Base-by-base conservation (phyloP, 192 early-diverging fungal genomes). In the Coemansia sp. region DNA sequence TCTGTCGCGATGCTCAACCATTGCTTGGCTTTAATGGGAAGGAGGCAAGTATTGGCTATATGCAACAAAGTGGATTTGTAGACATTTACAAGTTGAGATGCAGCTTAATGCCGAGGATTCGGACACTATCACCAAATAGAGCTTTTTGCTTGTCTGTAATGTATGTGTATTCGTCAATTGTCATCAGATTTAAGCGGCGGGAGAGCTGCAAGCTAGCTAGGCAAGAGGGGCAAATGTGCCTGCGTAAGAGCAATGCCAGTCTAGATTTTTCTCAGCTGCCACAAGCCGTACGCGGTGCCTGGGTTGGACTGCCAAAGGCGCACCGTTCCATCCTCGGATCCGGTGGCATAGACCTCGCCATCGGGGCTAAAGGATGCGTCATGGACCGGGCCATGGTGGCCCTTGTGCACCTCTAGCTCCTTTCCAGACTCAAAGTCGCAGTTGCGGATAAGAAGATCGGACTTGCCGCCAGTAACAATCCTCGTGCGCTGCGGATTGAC, bases 301-400 rank as follows among this genome's bases (percentile, higher is more conserved):
- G 94, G 93, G 29, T 78, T 85, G 6, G 93, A 89, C 75, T 96
- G 94, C 94, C 94, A 96, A 56, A 96, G 79, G 53, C 94, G 82
- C 46, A 96, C 93, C 4, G 94, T 96, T 1, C 94, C 94, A 65
- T 96, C 94, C 75, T 96, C 94, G 5, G 91, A 93, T 20, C 94
- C 94, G 3, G 93, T 94, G 7, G 94, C 93, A 72, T 96, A 96
- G 19, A 96, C 69, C 53, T 94, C 90, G 35, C 94, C 94, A 72
- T 96, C 94, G 22, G 94, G 94, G 27, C 94, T 96, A 70, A 94
- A 94, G 62, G 91, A 93, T 25, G 91, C 92, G 66, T 91, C 91
- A 57, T 95, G 94, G 37, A 96, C 90, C 0, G 94, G 90, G 6
- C 94, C 94, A 64, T 95, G 94, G 70, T 96, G 94, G 32, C 94